Percentiles rank a stretch among this genome's conserved stretches.
phyloP scores from a whole-genome alignment of 805 yeast species.

The Ogataea glucozyma region DNA sequence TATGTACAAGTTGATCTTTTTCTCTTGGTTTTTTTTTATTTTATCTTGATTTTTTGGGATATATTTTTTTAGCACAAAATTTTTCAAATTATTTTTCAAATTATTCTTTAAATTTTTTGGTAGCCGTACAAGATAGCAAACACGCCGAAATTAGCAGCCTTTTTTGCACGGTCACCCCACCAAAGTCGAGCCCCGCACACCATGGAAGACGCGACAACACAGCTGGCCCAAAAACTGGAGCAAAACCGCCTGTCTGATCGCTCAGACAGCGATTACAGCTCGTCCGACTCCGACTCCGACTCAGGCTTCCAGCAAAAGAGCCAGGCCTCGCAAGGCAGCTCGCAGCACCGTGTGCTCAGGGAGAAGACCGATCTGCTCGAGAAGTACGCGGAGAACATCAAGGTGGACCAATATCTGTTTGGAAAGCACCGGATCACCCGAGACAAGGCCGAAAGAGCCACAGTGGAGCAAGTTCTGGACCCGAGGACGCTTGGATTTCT shows the following conservation, averaged over 20 bases:
- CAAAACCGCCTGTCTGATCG: background rate
- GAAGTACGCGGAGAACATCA: constrained; percentile 65
- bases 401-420: constrained; percentile 56
- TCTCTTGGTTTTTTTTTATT: background rate
- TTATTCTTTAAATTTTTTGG: background rate
- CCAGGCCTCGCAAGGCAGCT: constrained; percentile 5
- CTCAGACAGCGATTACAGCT: constrained; percentile 6
- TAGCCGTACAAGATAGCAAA: no score
- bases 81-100: constrained; percentile 2
- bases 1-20: constrained; percentile 1
- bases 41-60: background rate
- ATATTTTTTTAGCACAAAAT: constrained; percentile 2
- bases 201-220: background rate
- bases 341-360: constrained; percentile 17
- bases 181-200: no score
- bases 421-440: constrained; percentile 61
- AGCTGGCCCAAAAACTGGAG: background rate
- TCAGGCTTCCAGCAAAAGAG: background rate
- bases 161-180: no score
- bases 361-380: constrained; percentile 54
- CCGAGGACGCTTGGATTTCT: constrained; percentile 88
- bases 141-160: no score
- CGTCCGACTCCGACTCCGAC: background rate
- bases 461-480: constrained; percentile 94
- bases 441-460: constrained; percentile 92